Evolutionary conservation across 306 rosid species (phyloP).

Genomic region (Cucumis hystrix): DNA sequence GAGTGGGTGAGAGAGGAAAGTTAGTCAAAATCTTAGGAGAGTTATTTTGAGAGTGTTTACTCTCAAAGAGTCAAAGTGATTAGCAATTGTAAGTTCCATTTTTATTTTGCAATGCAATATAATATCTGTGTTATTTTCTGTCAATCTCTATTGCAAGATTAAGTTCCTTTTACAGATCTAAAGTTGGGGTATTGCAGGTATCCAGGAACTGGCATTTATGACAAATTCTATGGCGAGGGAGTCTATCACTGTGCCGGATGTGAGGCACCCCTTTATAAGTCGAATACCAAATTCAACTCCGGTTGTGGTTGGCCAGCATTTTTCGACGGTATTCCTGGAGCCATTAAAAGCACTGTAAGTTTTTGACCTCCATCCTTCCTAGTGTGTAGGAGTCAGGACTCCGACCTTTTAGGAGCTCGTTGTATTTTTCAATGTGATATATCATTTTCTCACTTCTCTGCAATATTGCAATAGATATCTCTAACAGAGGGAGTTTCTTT

Average conservation of each 20-base stretch:
- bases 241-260: conserved; percentile 64
- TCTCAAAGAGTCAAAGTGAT: background rate
- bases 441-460: background rate
- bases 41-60: background rate
- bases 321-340: conserved; percentile 69
- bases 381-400: background rate
- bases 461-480: background rate
- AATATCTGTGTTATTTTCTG: background rate
- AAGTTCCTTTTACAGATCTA: background rate
- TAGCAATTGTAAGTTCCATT: background rate
- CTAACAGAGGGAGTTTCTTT: background rate
- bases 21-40: background rate
- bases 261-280: conserved; percentile 35
- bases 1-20: background rate
- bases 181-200: conserved; percentile 27
- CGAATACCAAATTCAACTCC: conserved; percentile 53
- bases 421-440: background rate
- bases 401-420: background rate
- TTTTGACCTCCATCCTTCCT: background rate
- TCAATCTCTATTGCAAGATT: background rate
- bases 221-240: conserved; percentile 61
- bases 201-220: conserved; percentile 60
- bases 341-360: conserved; percentile 43
- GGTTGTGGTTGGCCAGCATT: conserved; percentile 89
- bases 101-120: background rate